These are phyloP conservation scores for Annulohypoxylon bovei DNA, from an alignment of 495 filamentous ascomycete genomes.

Conservation along the genomic window DNA sequence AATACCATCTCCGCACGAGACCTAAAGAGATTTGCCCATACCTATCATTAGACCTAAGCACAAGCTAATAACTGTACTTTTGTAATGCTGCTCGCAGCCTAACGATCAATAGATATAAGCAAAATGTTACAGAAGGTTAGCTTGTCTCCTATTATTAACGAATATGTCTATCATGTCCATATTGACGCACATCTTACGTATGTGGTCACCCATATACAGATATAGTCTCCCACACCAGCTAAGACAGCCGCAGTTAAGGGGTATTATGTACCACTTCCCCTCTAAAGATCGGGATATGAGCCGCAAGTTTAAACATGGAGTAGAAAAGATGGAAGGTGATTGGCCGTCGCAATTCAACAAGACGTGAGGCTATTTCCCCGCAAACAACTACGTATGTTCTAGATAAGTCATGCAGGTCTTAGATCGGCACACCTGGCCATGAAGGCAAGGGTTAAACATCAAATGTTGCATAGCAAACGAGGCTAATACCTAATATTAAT, in stretches of 20 bases:
- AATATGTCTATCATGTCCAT: neutral
- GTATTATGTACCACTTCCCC: neutral
- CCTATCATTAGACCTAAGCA: constrained; percentile 1
- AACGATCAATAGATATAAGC: neutral
- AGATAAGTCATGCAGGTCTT: constrained; percentile 31
- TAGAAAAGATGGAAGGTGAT: constrained; percentile 19
- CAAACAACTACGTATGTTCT: constrained; percentile 35
- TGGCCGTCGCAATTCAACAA: constrained; percentile 26
- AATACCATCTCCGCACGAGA: constrained; percentile 12
- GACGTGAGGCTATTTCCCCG: constrained; percentile 43
- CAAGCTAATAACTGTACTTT: neutral
- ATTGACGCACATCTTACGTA: neutral
- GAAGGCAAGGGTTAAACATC: constrained; percentile 19
- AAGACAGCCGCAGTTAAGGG: too few relatives aligned
- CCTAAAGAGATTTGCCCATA: neutral
- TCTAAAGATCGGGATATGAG: constrained; percentile 22
- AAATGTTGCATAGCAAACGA: constrained; percentile 31
- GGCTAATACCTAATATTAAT: constrained; percentile 39
- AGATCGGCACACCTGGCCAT: constrained; percentile 26
- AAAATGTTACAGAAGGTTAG: neutral
- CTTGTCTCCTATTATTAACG: neutral
- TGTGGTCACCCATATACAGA: neutral
- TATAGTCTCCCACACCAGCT: neutral
- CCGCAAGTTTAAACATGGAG: constrained; percentile 33
- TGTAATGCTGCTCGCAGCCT: neutral